These are phyloP conservation scores for Brettanomyces custersianus DNA, from an alignment of 805 yeast genomes.

Conservation along the genomic window DNA sequence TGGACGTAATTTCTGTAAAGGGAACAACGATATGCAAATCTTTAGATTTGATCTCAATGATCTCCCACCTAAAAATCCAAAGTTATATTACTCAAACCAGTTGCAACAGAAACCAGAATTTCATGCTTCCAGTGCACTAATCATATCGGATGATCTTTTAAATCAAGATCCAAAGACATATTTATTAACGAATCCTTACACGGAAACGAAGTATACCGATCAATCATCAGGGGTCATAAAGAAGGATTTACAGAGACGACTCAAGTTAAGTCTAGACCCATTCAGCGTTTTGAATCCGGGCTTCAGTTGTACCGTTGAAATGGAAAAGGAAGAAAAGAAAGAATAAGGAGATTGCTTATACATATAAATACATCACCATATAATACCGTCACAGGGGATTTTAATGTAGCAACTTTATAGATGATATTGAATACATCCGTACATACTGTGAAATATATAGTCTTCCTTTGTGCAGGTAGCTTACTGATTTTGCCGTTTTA, in stretches of 20 bases:
- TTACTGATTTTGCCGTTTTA: no score
- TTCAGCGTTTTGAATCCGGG: constrained; percentile 7
- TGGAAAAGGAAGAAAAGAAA: not conserved
- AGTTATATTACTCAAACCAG: not conserved
- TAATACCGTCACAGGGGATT: no score
- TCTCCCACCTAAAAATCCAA: not conserved
- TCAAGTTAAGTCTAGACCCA: constrained; percentile 10
- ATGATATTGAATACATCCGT: no score
- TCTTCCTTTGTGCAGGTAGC: no score
- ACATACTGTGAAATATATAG: no score
- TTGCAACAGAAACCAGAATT: not conserved
- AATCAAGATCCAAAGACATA: constrained; percentile 1
- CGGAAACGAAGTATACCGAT: not conserved
- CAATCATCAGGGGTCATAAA: not conserved
- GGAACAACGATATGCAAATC: not conserved
- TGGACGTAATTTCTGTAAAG: not conserved
- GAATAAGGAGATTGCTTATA: no score
- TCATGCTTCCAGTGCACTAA: constrained; percentile 1
- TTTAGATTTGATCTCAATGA: not conserved
- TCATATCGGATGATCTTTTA: constrained; percentile 3
- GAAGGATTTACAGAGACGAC: constrained; percentile 4
- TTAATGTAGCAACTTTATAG: no score
- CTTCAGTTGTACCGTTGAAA: no score
- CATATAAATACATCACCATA: no score
- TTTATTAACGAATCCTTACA: not conserved